Conservation (phyloP, 2,329 filamentous ascomycete genomes). For the Botryotinia globosa region DNA sequence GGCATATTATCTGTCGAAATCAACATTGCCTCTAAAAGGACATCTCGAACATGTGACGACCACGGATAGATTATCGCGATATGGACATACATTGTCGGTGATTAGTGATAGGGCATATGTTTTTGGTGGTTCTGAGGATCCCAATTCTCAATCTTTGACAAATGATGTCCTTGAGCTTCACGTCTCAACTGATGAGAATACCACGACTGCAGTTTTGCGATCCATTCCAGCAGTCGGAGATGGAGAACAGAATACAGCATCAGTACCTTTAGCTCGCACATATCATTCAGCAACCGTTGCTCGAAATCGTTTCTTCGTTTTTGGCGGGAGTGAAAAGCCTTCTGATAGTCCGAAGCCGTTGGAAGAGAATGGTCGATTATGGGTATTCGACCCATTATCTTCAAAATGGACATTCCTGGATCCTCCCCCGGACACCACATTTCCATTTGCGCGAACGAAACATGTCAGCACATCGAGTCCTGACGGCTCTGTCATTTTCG, state of each 20-base stretch:
- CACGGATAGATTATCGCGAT: neutral
- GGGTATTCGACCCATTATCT: slow-evolving; percentile 8
- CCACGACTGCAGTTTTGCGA: slow-evolving; percentile 10
- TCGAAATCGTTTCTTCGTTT: slow-evolving; percentile 6
- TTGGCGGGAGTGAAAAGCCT: neutral
- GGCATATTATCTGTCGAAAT: slow-evolving; percentile 12
- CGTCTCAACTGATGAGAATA: slow-evolving; percentile 9
- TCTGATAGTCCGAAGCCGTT: neutral
- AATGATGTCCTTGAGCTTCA: slow-evolving; percentile 17
- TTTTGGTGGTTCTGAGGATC: slow-evolving; percentile 4
- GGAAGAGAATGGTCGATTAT: slow-evolving; percentile 14
- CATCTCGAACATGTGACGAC: slow-evolving; percentile 12
- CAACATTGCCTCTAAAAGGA: slow-evolving; percentile 5
- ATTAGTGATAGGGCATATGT: slow-evolving; percentile 16
- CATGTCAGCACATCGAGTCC: slow-evolving; percentile 4
- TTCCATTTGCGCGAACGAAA: neutral
- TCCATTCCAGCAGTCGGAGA: neutral
- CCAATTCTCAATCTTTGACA: neutral
- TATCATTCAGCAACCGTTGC: slow-evolving; percentile 7
- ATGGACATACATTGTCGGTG: slow-evolving; percentile 9
- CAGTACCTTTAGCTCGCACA: neutral
- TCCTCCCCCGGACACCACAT: slow-evolving; percentile 8
- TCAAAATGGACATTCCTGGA: slow-evolving; percentile 10
- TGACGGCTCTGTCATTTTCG: slow-evolving; percentile 1
- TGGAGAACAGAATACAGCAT: neutral